Percentiles rank a stretch among this genome's conserved stretches.
Evolutionary conservation across 768 basidiomycete genomes (phyloP).

Genomic region (Dictyophora rubrovolvata): DNA sequence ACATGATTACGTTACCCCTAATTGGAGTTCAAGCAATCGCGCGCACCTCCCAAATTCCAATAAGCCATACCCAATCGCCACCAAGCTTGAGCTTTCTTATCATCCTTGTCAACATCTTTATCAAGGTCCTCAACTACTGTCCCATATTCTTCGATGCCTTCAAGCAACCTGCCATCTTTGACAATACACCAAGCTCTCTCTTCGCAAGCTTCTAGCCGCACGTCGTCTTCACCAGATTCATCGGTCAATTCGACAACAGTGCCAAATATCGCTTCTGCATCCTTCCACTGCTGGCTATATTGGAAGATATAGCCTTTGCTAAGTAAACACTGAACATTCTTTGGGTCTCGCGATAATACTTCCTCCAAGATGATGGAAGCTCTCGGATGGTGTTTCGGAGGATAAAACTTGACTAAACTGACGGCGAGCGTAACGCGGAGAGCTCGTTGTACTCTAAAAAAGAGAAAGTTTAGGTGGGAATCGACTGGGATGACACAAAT

Average conservation of each 20-base stretch:
- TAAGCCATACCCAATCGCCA: slow-evolving; percentile 77
- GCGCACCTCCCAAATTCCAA: slow-evolving; percentile 64
- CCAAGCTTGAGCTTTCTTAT: slow-evolving; percentile 66
- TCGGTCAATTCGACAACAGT: slow-evolving; percentile 40
- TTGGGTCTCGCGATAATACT: slow-evolving; percentile 51
- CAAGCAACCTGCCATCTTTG: slow-evolving; percentile 37
- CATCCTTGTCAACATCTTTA: slow-evolving; percentile 33
- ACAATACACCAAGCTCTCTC: slow-evolving; percentile 80
- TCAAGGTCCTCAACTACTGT: slow-evolving; percentile 37
- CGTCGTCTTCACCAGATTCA: slow-evolving; percentile 27
- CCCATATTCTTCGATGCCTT: slow-evolving; percentile 39
- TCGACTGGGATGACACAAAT: not conserved
- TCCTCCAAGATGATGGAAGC: slow-evolving; percentile 68
- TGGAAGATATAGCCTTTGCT: slow-evolving; percentile 68
- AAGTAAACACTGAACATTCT: slow-evolving; percentile 59
- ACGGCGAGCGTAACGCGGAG: slow-evolving; percentile 66
- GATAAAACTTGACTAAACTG: slow-evolving; percentile 72
- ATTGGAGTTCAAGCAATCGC: not conserved
- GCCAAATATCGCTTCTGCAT: slow-evolving; percentile 54
- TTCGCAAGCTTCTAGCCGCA: slow-evolving; percentile 58
- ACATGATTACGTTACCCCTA: too few species aligned
- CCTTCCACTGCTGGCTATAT: slow-evolving; percentile 51
- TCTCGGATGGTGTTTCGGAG: slow-evolving; percentile 81
- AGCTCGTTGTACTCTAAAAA: slow-evolving; percentile 48
- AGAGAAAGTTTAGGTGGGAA: not conserved